Base-by-base conservation (phyloP, 257 asterid species). In the Rehmannia glutinosa region DNA sequence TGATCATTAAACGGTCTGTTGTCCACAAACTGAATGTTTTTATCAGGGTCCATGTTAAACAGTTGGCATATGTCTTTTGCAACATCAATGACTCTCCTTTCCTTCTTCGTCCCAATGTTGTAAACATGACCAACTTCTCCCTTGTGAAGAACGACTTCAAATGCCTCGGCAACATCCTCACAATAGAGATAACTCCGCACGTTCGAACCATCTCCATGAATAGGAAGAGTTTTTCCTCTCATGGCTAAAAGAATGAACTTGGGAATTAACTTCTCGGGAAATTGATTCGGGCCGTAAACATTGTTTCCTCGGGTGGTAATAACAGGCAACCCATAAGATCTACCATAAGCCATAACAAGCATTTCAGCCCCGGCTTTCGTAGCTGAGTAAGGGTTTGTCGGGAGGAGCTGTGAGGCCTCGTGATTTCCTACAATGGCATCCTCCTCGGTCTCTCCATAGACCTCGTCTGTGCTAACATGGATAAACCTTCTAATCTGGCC, bases 391-490 rank as follows among this genome's bases (percentile, higher is more conserved):
- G 98, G 98, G 52, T 92, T 92, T 12, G 97, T 90, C 3, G 98
- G 98, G 5, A 92, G 95, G 49, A 92, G 92, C 60, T 92, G 98
- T 2, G 98, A 92, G 56, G 98, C 98, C 79, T 92, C 98, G 32
- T 92, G 98, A 72, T 92, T 92, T 43, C 98, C 98, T 5, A 92
- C 96, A 49, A 90, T 82, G 9, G 98, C 98, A 79, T 92, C 98
- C 76, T 90, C 97, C 8, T 92, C 98, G 3, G 98, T 92, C 86
- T 92, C 98, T 27, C 98, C 98, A 35, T 92, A 92, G 24, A 92
- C 98, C 86, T 92, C 98, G 41, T 92, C 98, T 2, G 98, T 92
- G 89, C 98, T 92, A n/a, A 92, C 98, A 63, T 92, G 98, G 71
- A 92, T 92, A 70, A 92, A 92, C 82, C 98, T 83, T 69, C 79